Evolutionary conservation across 2,329 filamentous ascomycete species (phyloP), one percentile per base, ranked within the genome.

Genomic region (Penicillium janthinellum): DNA sequence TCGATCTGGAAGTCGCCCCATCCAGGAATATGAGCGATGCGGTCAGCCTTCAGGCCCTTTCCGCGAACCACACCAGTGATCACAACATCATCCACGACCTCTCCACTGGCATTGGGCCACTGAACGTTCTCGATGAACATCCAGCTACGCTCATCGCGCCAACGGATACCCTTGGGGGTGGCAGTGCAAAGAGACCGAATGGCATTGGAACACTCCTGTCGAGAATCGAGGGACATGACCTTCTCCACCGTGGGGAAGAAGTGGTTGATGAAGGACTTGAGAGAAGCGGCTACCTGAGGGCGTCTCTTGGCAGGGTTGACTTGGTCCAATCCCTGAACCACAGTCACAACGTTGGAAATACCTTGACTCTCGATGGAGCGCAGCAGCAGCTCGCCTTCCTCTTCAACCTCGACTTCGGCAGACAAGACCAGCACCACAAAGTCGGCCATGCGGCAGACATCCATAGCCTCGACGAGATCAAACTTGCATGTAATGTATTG

Each of bases 141-240:
- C 91, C 95, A 99, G 69, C 92, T 96, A 67, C 95, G 86, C 65
- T 96, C 92, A 54, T 99, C 95, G 68, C 95, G 87, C 95, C 95
- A 99, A 64, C 89, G 83, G n/a, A 99, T 86, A 0, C 95, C 95
- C 79, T 96, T 98, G 11, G 95, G 94, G 45, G 90, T 92, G 38
- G 90, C 92, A 64, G 88, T 96, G 82, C 95, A 99, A 15, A 99
- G 80, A 31, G 92, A 94, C 54, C 96, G 86, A 77, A 98, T 90
- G 39, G 96, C 81, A 73, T 97, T 98, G 54, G 92, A 86, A 73
- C 91, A 94, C 74, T 99, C 95, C 73, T 96, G 92, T 71, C 91
- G 85, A 63, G 86, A 94, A 72, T 96, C 92, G 57, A 97, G 82
- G 67, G 88, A 95, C 76, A 94, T 91, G 15, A 99, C 84, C 77